Conservation (phyloP, 352 stramenopile genomes). For the Globisporangium iwayamae region DNA sequence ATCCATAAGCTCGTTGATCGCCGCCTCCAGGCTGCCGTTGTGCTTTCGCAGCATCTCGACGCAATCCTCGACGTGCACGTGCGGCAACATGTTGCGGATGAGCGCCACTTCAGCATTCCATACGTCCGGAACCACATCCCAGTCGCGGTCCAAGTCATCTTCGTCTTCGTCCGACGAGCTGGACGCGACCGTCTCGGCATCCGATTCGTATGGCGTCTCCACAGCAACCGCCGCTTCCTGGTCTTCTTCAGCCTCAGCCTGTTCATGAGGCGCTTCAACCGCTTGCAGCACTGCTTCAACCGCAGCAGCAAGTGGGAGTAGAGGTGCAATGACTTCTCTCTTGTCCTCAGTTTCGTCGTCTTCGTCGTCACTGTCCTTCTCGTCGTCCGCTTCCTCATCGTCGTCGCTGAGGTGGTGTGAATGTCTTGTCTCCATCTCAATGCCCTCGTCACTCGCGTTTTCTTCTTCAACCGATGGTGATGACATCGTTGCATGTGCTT, state of each 20-base stretch:
- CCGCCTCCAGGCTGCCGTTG: slow-evolving; percentile 53
- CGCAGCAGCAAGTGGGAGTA: not conserved
- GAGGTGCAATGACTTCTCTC: not conserved
- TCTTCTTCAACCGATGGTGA: not conserved
- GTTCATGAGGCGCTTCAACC: not conserved
- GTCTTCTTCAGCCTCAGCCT: slow-evolving; percentile 9
- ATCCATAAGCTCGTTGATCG: slow-evolving; percentile 60
- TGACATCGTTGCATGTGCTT: not conserved
- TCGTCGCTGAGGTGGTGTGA: not conserved
- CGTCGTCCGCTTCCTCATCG: not conserved
- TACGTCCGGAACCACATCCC: slow-evolving; percentile 35
- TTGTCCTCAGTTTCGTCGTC: not conserved
- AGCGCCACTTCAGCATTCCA: slow-evolving; percentile 45
- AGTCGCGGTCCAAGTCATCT: slow-evolving; percentile 26
- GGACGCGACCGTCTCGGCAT: slow-evolving; percentile 45
- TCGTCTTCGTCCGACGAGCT: slow-evolving; percentile 49
- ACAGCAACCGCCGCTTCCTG: slow-evolving; percentile 5
- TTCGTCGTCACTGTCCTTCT: not conserved
- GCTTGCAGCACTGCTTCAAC: not conserved
- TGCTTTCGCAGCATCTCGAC: slow-evolving; percentile 48
- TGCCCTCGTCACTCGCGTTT: slow-evolving; percentile 12
- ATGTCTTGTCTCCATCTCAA: slow-evolving; percentile 3
- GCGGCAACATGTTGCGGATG: slow-evolving; percentile 50
- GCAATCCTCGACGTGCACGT: slow-evolving; percentile 41
- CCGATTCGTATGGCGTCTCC: slow-evolving; percentile 36